A percentile compares a stretch with the other conserved stretches of the same genome.
phyloP scores from a whole-genome alignment of 495 filamentous ascomycete species.

The Hyaloscypha finlandica region DNA sequence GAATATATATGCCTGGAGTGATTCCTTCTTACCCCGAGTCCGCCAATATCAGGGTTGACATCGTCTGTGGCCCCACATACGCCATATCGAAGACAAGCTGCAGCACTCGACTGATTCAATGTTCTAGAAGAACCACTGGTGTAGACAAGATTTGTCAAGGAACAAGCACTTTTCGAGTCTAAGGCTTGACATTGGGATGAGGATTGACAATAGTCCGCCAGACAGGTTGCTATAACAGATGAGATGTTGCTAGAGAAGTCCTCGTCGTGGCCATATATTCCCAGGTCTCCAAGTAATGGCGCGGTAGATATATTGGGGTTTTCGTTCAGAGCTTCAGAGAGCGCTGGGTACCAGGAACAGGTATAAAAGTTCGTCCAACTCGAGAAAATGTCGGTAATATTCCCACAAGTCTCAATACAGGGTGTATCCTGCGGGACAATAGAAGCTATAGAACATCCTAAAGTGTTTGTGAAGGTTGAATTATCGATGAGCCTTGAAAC shows the following conservation, averaged over 20 bases:
- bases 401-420: constrained; percentile 10
- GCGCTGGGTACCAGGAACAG: constrained; percentile 19
- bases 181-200: constrained; percentile 5
- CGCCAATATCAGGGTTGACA: constrained; percentile 23
- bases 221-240: constrained; percentile 1
- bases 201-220: constrained; percentile 13
- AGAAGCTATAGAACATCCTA: not conserved
- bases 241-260: constrained; percentile 10
- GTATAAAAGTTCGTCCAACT: constrained; percentile 24
- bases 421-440: not conserved
- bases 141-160: constrained; percentile 6
- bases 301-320: not conserved
- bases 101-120: constrained; percentile 10
- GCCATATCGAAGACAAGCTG: constrained; percentile 2
- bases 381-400: constrained; percentile 1
- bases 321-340: not conserved
- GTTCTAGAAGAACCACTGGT: not conserved
- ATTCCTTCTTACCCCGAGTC: constrained; percentile 7
- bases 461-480: constrained; percentile 3
- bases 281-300: not conserved
- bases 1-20: not conserved
- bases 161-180: not conserved
- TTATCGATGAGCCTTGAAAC: constrained; percentile 11
- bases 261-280: not conserved
- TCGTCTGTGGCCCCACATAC: constrained; percentile 13